Evolutionary conservation across 2,329 filamentous ascomycete species (phyloP), one percentile per base, ranked within the genome.

Genomic region (Xylariaceae sp.): DNA sequence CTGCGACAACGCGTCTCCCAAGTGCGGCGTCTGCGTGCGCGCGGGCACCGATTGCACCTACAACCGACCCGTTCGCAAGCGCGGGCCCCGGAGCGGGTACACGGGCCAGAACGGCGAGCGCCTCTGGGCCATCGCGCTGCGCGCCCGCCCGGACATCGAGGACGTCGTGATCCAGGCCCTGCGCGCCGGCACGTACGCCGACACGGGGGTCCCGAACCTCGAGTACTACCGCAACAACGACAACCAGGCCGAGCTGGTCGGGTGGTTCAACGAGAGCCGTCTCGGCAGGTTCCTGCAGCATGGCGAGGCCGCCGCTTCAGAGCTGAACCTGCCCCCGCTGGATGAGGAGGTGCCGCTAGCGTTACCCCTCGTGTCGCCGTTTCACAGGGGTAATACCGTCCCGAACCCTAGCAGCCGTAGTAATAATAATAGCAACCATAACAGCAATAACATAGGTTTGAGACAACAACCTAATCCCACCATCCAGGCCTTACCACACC

Each of bases 1-100:
- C 5, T 70, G 67, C 51, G 67, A 70, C 52, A 70, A 70, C 44
- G 65, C 64, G 34, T 54, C 59, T 31, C 67, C 67, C n/a, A 62
- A 66, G 31, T 70, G 67, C 47, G 60, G 65, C 48, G 67, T 69
- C 29, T 70, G 67, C 36, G 61, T 64, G 37, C 55, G 57, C 13
- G 57, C 57, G n/a, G 57, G 57, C 14, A 56, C 56, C 7, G 57
- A 59, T 2, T 61, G 58, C 40, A 61, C 58, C 8, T 61, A 61
- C 35, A 57, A 61, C 41, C 42, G 58, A 28, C 58, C 58, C n/a
- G 50, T 61, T 14, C 56, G 58, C 17, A 61, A 61, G 31, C 46
- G 58, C 28, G 58, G 58, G 15, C 58, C 58, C 27, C 53, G 58
- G 8, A 60, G 56, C 38, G 58, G 58, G 4, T 61, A 61, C 38